Conservation (phyloP, 2,329 filamentous ascomycete species). For the Aspergillus piperis region DNA sequence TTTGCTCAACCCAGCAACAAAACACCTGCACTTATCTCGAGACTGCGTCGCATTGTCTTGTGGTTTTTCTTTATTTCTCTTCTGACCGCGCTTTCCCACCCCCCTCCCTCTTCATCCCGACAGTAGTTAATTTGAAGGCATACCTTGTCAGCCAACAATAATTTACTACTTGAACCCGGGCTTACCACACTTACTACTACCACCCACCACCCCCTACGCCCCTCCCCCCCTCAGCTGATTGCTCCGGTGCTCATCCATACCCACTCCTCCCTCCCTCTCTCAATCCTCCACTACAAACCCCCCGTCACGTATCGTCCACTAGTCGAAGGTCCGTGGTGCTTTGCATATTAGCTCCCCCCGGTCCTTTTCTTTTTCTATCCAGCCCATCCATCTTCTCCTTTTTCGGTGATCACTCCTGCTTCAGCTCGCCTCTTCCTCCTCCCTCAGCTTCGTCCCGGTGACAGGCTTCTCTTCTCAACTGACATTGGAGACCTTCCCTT, state of each 20-base stretch:
- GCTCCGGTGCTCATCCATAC: slow-evolving; percentile 27
- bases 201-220: slow-evolving; percentile 16
- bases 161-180: slow-evolving; percentile 11
- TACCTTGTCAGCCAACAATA: slow-evolving; percentile 5
- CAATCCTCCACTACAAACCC: neutral
- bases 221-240: slow-evolving; percentile 29
- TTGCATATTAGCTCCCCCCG: slow-evolving; percentile 26
- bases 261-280: slow-evolving; percentile 16
- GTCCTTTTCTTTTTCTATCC: slow-evolving; percentile 19
- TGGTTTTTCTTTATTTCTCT: neutral
- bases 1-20: neutral
- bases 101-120: neutral
- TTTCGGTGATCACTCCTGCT: slow-evolving; percentile 15
- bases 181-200: slow-evolving; percentile 15
- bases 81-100: neutral
- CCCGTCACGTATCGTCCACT: slow-evolving; percentile 18
- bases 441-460: slow-evolving; percentile 26
- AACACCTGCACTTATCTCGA: slow-evolving; percentile 1
- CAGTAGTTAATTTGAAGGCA: neutral
- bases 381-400: slow-evolving; percentile 16
- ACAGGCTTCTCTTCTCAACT: slow-evolving; percentile 18
- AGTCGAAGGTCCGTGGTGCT: slow-evolving; percentile 24
- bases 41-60: neutral
- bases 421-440: slow-evolving; percentile 20
- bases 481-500: slow-evolving; percentile 11